phyloP scores from a whole-genome alignment of 2,329 filamentous ascomycete genomes.

The Fusarium verrucosum region DNA sequence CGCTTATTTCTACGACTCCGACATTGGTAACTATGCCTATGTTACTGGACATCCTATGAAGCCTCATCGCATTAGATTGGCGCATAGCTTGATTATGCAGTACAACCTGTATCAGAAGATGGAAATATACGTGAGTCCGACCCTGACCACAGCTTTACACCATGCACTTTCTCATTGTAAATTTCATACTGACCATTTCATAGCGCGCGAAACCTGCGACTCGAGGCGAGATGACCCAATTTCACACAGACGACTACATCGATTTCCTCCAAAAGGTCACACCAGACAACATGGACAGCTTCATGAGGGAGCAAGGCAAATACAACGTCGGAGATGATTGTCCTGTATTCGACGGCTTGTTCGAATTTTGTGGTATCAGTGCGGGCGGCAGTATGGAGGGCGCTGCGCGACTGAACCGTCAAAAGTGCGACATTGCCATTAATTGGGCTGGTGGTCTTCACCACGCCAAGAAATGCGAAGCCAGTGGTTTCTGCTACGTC shows the following conservation, averaged over 20 bases:
- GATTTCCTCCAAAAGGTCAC: constrained; percentile 95
- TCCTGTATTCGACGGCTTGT: constrained; percentile 97
- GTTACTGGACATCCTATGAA: constrained; percentile 99
- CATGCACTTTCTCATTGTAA: neutral
- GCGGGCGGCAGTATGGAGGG: constrained; percentile 94
- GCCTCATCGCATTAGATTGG: constrained; percentile 92
- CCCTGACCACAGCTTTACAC: neutral
- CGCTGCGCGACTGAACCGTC: constrained; percentile 85
- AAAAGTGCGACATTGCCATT: constrained; percentile 95
- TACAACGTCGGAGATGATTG: constrained; percentile 98
- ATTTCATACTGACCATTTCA: constrained; percentile 45
- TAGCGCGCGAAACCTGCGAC: constrained; percentile 87
- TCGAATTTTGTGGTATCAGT: constrained; percentile 94
- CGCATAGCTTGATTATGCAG: constrained; percentile 94
- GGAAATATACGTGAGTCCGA: constrained; percentile 84
- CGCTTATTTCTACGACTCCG: constrained; percentile 98
- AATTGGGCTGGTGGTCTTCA: constrained; percentile 98
- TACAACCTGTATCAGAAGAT: constrained; percentile 97
- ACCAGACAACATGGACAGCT: constrained; percentile 97
- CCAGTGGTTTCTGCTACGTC: constrained; percentile 97
- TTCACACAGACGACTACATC: constrained; percentile 95
- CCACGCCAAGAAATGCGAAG: constrained; percentile 96
- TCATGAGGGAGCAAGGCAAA: constrained; percentile 86
- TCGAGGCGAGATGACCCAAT: constrained; percentile 89
- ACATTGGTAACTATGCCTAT: constrained; percentile 98